phyloP scores from a whole-genome alignment of 2,329 filamentous ascomycete genomes.

The Xylaria sp. region DNA sequence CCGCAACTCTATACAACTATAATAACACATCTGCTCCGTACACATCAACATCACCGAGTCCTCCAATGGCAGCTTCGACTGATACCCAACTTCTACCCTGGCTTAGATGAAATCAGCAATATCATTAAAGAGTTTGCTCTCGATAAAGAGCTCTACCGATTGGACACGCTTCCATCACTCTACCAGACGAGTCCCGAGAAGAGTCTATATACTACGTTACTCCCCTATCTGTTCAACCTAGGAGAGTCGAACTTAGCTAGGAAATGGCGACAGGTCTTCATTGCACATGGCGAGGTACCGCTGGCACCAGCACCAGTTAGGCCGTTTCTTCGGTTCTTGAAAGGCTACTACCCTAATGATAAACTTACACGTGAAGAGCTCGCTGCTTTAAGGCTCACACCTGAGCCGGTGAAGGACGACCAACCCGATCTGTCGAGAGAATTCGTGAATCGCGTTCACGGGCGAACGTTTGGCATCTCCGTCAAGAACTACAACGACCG shows the following conservation, averaged over 20 bases:
- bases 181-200: constrained; percentile 59
- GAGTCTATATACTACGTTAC: constrained; percentile 61
- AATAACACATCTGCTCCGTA: constrained; percentile 57
- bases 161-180: constrained; percentile 56
- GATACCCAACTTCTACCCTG: constrained; percentile 56
- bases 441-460: constrained; percentile 53
- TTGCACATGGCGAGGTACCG: constrained; percentile 57
- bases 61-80: constrained; percentile 62
- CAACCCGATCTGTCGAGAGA: constrained; percentile 48
- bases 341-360: constrained; percentile 58
- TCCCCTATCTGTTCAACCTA: constrained; percentile 62
- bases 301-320: constrained; percentile 52
- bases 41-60: constrained; percentile 53
- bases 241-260: constrained; percentile 58
- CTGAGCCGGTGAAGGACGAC: constrained; percentile 29
- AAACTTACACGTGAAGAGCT: constrained; percentile 52
- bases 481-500: constrained; percentile 70
- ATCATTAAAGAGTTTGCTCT: constrained; percentile 56
- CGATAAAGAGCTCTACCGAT: constrained; percentile 52
- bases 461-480: constrained; percentile 53
- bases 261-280: constrained; percentile 60
- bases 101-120: constrained; percentile 54
- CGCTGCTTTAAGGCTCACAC: constrained; percentile 29
- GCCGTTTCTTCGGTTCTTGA: constrained; percentile 62
- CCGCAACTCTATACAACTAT: constrained; percentile 62